A percentile compares a stretch with the other conserved stretches of the same genome.
Evolutionary conservation across 2,329 filamentous ascomycete genomes (phyloP).

Genomic region (Hymenoscyphus salicellus): DNA sequence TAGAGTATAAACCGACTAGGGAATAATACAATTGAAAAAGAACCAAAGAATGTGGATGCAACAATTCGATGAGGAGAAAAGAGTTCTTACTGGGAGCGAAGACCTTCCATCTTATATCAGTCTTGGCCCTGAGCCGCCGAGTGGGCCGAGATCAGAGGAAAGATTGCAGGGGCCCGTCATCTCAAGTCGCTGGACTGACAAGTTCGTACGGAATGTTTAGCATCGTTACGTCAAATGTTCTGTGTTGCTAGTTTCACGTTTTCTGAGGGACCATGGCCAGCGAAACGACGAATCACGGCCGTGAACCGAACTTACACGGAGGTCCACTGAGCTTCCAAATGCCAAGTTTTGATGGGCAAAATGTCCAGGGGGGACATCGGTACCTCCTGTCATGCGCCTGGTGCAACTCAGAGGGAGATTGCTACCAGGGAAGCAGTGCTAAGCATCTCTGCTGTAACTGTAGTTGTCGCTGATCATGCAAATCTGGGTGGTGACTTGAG

Average conservation of each 20-base stretch:
- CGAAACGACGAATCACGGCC: not conserved
- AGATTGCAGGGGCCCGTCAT: not conserved
- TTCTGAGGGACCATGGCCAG: not conserved
- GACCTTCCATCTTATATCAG: conserved; percentile 3
- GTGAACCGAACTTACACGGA: not conserved
- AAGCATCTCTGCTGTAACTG: conserved; percentile 9
- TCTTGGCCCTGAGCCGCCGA: conserved; percentile 14
- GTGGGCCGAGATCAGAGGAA: conserved; percentile 12
- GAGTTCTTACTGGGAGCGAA: conserved; percentile 2
- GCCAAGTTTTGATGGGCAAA: not conserved
- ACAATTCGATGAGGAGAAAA: conserved; percentile 26
- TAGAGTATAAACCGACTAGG: conserved; percentile 20
- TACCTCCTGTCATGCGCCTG: too few species aligned
- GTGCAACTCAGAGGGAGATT: not conserved
- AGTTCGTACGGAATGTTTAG: conserved; percentile 9
- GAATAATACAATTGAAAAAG: not conserved
- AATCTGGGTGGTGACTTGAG: conserved; percentile 1
- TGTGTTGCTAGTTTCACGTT: conserved; percentile 9
- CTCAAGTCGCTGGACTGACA: not conserved
- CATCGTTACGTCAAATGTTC: conserved; percentile 25
- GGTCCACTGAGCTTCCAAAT: not conserved
- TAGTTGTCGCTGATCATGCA: conserved; percentile 15
- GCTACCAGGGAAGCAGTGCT: not conserved
- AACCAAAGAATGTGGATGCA: conserved; percentile 26
- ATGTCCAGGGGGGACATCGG: not conserved